A percentile compares a stretch with the other conserved stretches of the same genome.
phyloP scores from a whole-genome alignment of 352 stramenopile species.

The Globisporangium canariense region DNA sequence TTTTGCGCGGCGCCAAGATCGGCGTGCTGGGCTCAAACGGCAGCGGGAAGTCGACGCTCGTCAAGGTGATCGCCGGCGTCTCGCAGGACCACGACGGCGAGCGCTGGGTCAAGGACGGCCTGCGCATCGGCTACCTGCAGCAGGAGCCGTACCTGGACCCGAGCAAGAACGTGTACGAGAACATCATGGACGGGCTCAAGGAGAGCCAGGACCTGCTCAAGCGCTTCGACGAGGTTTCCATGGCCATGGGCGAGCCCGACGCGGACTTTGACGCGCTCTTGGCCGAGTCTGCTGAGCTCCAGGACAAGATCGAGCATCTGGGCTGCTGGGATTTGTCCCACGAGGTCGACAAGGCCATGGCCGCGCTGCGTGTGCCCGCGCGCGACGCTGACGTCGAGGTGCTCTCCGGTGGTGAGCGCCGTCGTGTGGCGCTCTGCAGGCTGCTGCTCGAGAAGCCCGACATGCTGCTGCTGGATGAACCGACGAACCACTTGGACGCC shows the following conservation, averaged over 20 bases:
- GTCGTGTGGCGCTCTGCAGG: slow-evolving; percentile 93
- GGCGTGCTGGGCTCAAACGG: slow-evolving; percentile 95
- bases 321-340: slow-evolving; percentile 81
- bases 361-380: slow-evolving; percentile 68
- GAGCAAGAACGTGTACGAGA: slow-evolving; percentile 86
- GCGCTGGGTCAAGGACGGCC: slow-evolving; percentile 81
- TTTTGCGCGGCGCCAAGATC: slow-evolving; percentile 92
- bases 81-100: slow-evolving; percentile 83
- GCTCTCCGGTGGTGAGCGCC: slow-evolving; percentile 92
- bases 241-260: slow-evolving; percentile 88
- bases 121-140: slow-evolving; percentile 85
- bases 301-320: slow-evolving; percentile 84
- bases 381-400: slow-evolving; percentile 62
- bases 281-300: slow-evolving; percentile 81
- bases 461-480: slow-evolving; percentile 97
- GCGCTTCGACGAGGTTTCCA: slow-evolving; percentile 84
- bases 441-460: slow-evolving; percentile 96
- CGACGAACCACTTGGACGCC: slow-evolving; percentile 98
- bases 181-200: slow-evolving; percentile 88
- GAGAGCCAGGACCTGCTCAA: slow-evolving; percentile 77
- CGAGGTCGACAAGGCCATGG: slow-evolving; percentile 84
- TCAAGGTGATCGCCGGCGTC: slow-evolving; percentile 96
- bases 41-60: slow-evolving; percentile 93
- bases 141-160: slow-evolving; percentile 87
- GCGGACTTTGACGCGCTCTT: slow-evolving; percentile 87